Conservation (phyloP, 2,329 filamentous ascomycete species). For the Fusarium austroafricanum region DNA sequence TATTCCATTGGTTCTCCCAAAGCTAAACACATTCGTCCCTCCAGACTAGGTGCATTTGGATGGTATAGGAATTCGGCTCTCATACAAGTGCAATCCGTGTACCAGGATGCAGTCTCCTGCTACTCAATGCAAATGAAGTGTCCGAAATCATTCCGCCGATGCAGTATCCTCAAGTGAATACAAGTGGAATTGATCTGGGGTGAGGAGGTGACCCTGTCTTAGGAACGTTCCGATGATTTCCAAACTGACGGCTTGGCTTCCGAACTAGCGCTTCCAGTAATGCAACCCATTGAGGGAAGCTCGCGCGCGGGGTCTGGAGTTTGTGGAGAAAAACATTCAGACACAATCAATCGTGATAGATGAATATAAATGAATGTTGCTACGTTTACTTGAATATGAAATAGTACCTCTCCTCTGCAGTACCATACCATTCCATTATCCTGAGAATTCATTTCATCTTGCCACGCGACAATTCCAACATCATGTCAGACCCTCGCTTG, state of each 20-base stretch:
- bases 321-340: neutral
- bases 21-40: no score
- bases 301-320: fast-evolving
- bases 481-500: neutral
- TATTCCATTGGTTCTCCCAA: neutral
- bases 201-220: neutral
- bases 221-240: neutral
- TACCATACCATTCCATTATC: neutral
- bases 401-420: neutral
- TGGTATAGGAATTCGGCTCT: neutral
- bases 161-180: neutral
- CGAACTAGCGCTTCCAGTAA: neutral
- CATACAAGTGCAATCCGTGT: neutral
- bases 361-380: neutral
- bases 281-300: neutral
- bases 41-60: neutral
- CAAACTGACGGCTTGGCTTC: neutral
- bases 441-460: neutral
- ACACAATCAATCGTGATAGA: neutral
- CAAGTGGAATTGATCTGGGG: neutral
- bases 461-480: neutral
- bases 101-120: neutral
- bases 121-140: neutral
- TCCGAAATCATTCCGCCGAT: neutral
- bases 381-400: neutral